Conservation (phyloP, 306 rosid genomes). For the Cicer arietinum region DNA sequence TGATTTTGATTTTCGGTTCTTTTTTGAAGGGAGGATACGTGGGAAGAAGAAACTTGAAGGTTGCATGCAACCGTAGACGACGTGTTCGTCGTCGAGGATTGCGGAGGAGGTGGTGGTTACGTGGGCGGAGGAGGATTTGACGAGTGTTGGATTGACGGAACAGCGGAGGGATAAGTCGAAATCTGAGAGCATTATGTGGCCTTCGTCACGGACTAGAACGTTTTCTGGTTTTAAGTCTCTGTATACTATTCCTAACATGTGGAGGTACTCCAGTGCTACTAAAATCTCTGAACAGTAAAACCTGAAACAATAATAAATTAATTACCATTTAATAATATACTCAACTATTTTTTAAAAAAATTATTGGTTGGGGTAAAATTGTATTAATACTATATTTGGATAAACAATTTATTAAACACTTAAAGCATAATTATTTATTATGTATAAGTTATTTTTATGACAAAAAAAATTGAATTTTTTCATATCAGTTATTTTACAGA, state of each 20-base stretch:
- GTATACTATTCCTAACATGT: constrained; percentile 91
- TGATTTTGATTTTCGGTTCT: constrained; percentile 73
- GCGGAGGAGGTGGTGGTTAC: constrained; percentile 19
- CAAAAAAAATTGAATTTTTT: too few species aligned
- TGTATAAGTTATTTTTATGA: too few species aligned
- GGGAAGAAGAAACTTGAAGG: constrained; percentile 73
- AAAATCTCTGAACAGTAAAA: constrained; percentile 81
- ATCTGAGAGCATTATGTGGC: constrained; percentile 95
- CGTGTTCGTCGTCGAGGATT: constrained; percentile 33
- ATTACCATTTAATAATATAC: not conserved
- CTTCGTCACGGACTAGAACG: constrained; percentile 78
- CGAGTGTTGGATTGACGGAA: constrained; percentile 78
- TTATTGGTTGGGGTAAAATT: not conserved
- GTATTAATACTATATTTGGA: not conserved
- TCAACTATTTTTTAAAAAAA: not conserved
- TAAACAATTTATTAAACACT: not conserved
- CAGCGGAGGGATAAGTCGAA: constrained; percentile 88
- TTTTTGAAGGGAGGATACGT: constrained; percentile 66
- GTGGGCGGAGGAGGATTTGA: constrained; percentile 74
- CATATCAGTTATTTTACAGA: too few species aligned
- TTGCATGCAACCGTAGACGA: constrained; percentile 52
- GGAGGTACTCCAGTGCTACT: constrained; percentile 90
- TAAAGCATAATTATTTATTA: too few species aligned
- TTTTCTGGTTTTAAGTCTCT: constrained; percentile 91
- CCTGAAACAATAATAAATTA: constrained; percentile 49